Conservation (phyloP, 768 basidiomycete species). For the Pleurotus ostreatus region DNA sequence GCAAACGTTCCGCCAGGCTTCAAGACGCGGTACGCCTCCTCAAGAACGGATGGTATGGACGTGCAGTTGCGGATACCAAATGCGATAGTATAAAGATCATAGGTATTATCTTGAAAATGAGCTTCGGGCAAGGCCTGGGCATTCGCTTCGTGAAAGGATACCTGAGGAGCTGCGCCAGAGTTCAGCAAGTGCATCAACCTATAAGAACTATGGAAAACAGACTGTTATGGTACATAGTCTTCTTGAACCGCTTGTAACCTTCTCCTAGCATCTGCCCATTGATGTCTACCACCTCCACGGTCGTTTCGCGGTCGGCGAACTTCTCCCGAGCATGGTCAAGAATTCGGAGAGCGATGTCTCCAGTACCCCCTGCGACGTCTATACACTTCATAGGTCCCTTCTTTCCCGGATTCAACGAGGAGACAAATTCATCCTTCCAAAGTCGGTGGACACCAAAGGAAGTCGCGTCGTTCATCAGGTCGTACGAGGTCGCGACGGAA, state of each 20-base stretch:
- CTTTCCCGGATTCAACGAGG: constrained; percentile 69
- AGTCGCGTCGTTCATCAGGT: constrained; percentile 99
- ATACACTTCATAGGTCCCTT: constrained; percentile 77
- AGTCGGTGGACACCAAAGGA: constrained; percentile 93
- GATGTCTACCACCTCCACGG: constrained; percentile 89
- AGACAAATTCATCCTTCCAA: constrained; percentile 93
- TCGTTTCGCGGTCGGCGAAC: constrained; percentile 85
- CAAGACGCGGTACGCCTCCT: constrained; percentile 88
- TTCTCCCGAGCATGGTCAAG: constrained; percentile 87
- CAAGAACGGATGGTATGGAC: constrained; percentile 80
- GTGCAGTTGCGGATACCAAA: constrained; percentile 99
- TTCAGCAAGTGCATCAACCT: constrained; percentile 9
- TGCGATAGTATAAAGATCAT: constrained; percentile 97
- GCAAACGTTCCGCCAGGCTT: constrained; percentile 96
- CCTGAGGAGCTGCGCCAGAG: constrained; percentile 68
- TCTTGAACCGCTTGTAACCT: constrained; percentile 85
- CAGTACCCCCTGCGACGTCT: constrained; percentile 96
- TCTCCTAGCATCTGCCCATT: constrained; percentile 95
- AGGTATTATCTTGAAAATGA: constrained; percentile 75
- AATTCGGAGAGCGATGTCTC: constrained; percentile 94
- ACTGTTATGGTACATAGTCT: constrained; percentile 99
- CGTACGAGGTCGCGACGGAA: constrained; percentile 93
- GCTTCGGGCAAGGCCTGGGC: constrained; percentile 72
- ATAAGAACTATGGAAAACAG: constrained; percentile 20
- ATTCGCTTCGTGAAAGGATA: constrained; percentile 90